These are phyloP conservation scores for Nicotiana otophora DNA, from an alignment of 257 asterid genomes.

Conservation along the genomic window DNA sequence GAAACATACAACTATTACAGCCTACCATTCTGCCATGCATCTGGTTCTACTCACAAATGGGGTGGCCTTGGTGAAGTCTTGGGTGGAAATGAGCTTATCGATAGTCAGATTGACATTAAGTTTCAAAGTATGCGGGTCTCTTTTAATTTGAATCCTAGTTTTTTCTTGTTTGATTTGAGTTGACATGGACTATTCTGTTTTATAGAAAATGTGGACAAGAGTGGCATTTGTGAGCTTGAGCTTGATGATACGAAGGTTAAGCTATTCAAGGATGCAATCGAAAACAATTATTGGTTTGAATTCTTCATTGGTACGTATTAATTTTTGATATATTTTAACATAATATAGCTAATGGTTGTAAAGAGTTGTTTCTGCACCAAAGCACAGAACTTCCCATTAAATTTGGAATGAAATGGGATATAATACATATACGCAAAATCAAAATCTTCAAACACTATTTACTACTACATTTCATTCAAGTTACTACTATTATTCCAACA, in stretches of 20 bases:
- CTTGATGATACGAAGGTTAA: slow-evolving; percentile 44
- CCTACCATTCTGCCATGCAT: slow-evolving; percentile 81
- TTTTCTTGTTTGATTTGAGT: not conserved
- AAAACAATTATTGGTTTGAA: slow-evolving; percentile 49
- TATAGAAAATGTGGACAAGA: slow-evolving; percentile 58
- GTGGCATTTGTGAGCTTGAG: slow-evolving; percentile 36
- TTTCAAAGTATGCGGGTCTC: slow-evolving; percentile 47
- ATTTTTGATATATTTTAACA: not conserved
- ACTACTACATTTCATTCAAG: not conserved
- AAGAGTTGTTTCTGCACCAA: not conserved
- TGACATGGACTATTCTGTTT: slow-evolving; percentile 4
- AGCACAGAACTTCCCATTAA: not conserved
- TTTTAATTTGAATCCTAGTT: not conserved
- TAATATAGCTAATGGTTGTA: not conserved
- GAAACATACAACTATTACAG: slow-evolving; percentile 88
- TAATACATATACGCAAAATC: not conserved
- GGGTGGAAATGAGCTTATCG: no score
- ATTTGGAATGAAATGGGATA: not conserved
- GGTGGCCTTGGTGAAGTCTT: no score
- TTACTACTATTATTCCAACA: not conserved
- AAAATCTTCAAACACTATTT: not conserved
- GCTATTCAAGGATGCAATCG: slow-evolving; percentile 48
- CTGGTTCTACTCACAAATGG: slow-evolving; percentile 51
- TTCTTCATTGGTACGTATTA: slow-evolving; percentile 45
- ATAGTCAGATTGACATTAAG: slow-evolving; percentile 53